Percentiles rank a stretch among this genome's conserved stretches.
These are phyloP conservation scores for Gracilaria vermiculophylla DNA, from an alignment of 23 red algal species.

Conservation along the genomic window DNA sequence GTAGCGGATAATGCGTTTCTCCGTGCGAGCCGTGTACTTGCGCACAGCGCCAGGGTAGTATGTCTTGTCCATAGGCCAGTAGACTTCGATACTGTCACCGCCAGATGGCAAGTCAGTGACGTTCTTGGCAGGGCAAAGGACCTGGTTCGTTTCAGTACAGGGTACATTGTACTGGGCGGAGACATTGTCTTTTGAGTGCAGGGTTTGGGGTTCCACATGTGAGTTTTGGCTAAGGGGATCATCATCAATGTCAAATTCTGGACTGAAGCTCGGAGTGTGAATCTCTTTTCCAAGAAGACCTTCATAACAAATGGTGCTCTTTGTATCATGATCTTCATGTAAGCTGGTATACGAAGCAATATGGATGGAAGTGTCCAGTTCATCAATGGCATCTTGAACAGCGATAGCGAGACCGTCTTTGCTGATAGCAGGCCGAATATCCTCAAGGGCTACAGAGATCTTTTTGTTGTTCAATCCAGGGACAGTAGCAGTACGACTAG, in stretches of 20 bases:
- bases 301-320: not conserved
- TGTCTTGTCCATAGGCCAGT: not conserved
- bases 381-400: not conserved
- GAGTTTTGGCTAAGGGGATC: too few relatives aligned
- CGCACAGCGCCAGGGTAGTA: not conserved
- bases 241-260: too few relatives aligned
- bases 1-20: not conserved
- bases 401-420: conserved; percentile 6
- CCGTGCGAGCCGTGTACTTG: not conserved
- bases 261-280: too few relatives aligned
- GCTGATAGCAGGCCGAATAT: conserved; percentile 17
- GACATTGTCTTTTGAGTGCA: too few relatives aligned
- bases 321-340: not conserved
- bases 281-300: not conserved
- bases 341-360: too few relatives aligned
- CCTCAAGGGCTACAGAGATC: conserved; percentile 1
- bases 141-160: too few relatives aligned
- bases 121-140: not conserved
- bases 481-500: not conserved
- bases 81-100: not conserved
- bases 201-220: too few relatives aligned
- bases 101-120: not conserved
- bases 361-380: not conserved
- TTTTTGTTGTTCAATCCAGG: not conserved
- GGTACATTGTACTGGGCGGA: too few relatives aligned